Percentiles rank a stretch among this genome's conserved stretches.
These are phyloP conservation scores for Suillus subalutaceus DNA, from an alignment of 768 basidiomycete species.

Conservation along the genomic window DNA sequence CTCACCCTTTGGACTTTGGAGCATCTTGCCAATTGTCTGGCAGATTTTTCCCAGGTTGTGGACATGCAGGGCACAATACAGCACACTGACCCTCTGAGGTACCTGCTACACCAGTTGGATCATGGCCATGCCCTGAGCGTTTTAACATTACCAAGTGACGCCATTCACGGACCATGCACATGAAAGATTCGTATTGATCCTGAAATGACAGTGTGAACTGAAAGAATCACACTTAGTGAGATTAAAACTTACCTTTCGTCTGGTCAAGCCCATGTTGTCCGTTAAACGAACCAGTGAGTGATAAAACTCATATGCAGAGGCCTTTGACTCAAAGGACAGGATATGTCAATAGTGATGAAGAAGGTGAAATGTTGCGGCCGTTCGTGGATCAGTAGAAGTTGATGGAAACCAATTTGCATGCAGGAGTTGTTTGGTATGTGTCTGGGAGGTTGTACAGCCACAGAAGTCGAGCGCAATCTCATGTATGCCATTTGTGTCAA, in stretches of 20 bases:
- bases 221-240: no score
- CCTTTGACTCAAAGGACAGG: slow-evolving; percentile 34
- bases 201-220: neutral
- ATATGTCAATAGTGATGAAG: slow-evolving; percentile 37
- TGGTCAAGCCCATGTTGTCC: slow-evolving; percentile 32
- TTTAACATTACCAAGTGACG: slow-evolving; percentile 17
- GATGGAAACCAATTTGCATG: slow-evolving; percentile 34
- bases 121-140: slow-evolving; percentile 16
- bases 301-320: slow-evolving; percentile 37
- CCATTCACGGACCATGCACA: slow-evolving; percentile 16
- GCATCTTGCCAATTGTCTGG: slow-evolving; percentile 6
- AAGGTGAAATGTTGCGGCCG: slow-evolving; percentile 33
- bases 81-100: slow-evolving; percentile 12
- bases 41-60: slow-evolving; percentile 15
- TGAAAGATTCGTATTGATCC: slow-evolving; percentile 20
- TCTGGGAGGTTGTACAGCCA: slow-evolving; percentile 25
- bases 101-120: neutral
- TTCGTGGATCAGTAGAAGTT: slow-evolving; percentile 28
- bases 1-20: slow-evolving; percentile 2
- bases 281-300: slow-evolving; percentile 25
- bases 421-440: slow-evolving; percentile 36
- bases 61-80: slow-evolving; percentile 19
- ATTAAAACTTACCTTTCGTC: slow-evolving; percentile 14
- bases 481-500: slow-evolving; percentile 29
- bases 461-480: slow-evolving; percentile 33